phyloP scores from a whole-genome alignment of 352 stramenopile genomes.

The Globisporangium splendens region DNA sequence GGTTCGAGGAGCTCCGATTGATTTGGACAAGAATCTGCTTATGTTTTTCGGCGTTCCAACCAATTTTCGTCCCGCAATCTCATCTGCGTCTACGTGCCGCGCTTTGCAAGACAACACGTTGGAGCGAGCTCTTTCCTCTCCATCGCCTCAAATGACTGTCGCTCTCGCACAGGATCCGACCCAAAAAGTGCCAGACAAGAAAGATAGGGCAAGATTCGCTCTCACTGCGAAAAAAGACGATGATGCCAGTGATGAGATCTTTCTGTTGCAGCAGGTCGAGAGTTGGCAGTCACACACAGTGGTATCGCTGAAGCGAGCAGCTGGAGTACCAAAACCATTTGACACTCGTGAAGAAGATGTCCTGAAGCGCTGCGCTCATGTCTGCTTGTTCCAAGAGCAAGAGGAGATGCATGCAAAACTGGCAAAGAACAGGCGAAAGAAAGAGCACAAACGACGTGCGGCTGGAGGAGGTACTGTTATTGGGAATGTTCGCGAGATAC shows the following conservation, averaged over 20 bases:
- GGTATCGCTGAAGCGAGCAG: constrained; percentile 70
- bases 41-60: constrained; percentile 77
- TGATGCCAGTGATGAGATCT: constrained; percentile 26
- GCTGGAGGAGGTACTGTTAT: constrained; percentile 38
- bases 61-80: constrained; percentile 73
- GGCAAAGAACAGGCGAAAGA: constrained; percentile 13
- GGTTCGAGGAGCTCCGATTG: constrained; percentile 52
- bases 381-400: constrained; percentile 72
- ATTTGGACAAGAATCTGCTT: constrained; percentile 65
- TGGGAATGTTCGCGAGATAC: constrained; percentile 76
- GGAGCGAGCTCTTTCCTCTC: constrained; percentile 65
- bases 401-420: constrained; percentile 18
- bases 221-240: constrained; percentile 20
- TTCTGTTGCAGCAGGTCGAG: constrained; percentile 53
- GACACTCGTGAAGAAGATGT: constrained; percentile 76
- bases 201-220: constrained; percentile 24
- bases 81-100: constrained; percentile 42
- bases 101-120: constrained; percentile 55
- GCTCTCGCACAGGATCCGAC: constrained; percentile 37
- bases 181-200: constrained; percentile 21
- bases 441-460: neutral
- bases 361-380: constrained; percentile 73
- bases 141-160: constrained; percentile 61
- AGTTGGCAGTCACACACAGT: constrained; percentile 54
- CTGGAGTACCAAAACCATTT: constrained; percentile 69